phyloP scores from a whole-genome alignment of 2,329 filamentous ascomycete species.

The Colletotrichum sp. region DNA sequence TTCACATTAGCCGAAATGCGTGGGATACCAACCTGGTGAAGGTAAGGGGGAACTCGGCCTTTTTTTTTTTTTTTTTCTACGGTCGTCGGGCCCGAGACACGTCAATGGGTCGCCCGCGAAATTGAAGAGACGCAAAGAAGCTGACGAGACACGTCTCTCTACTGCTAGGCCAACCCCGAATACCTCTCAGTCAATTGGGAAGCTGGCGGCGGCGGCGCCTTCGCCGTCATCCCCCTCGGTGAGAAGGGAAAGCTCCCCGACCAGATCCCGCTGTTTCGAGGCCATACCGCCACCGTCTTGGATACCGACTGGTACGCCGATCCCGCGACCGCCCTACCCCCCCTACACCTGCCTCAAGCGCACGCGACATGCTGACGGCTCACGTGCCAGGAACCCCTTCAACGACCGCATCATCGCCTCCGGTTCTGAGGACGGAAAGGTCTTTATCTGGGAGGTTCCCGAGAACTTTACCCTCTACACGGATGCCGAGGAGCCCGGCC shows the following conservation, averaged over 20 bases:
- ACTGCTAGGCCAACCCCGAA: constrained; percentile 84
- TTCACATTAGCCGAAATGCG: constrained; percentile 96
- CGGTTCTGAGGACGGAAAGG: constrained; percentile 94
- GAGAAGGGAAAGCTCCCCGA: constrained; percentile 93
- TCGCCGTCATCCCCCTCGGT: constrained; percentile 90
- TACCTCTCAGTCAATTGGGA: constrained; percentile 99
- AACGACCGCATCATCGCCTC: constrained; percentile 93
- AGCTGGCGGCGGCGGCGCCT: constrained; percentile 91
- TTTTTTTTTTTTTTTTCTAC: background rate
- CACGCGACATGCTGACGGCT: constrained; percentile 29
- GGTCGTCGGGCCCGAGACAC: background rate
- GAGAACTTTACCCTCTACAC: constrained; percentile 83
- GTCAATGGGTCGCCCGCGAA: background rate
- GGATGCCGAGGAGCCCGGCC: constrained; percentile 82
- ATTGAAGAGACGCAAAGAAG: background rate
- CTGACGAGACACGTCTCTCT: background rate
- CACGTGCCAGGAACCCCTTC: constrained; percentile 79
- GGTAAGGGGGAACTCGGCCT: constrained; percentile 55
- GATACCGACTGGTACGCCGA: constrained; percentile 90
- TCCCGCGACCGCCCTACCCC: constrained; percentile 23
- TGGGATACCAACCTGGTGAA: constrained; percentile 99
- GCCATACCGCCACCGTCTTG: constrained; percentile 92
- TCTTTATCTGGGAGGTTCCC: constrained; percentile 96
- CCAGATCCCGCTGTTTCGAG: constrained; percentile 91
- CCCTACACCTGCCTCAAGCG: background rate